phyloP scores from a whole-genome alignment of 164 flowering plant genomes.

The Berberis vulgaris region DNA sequence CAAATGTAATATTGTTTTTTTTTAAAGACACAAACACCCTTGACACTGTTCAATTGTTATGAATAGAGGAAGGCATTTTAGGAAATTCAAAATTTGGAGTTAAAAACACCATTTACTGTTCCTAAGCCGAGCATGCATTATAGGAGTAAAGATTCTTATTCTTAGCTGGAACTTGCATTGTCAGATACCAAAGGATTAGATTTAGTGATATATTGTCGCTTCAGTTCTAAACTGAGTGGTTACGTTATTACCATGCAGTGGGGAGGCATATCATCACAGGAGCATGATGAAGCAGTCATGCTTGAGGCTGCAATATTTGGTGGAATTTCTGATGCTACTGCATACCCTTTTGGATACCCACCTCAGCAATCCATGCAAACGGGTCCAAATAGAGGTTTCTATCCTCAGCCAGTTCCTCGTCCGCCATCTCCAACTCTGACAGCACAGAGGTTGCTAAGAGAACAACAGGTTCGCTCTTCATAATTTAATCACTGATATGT shows the following conservation, averaged over 20 bases:
- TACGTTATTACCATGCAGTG: constrained; percentile 38
- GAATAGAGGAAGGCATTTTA: too few relatives aligned
- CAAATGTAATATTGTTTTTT: too few relatives aligned
- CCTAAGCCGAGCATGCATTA: too few relatives aligned
- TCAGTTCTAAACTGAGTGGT: too few relatives aligned
- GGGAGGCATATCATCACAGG: constrained; percentile 95
- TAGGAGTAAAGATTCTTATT: too few relatives aligned
- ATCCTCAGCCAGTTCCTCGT: constrained; percentile 43
- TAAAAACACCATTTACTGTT: too few relatives aligned
- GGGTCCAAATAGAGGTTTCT: constrained; percentile 19
- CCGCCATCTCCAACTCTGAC: constrained; percentile 84
- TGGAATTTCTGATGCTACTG: constrained; percentile 67
- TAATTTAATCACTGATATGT: not conserved
- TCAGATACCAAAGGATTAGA: too few relatives aligned
- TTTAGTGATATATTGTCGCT: too few relatives aligned
- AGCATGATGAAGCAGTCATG: constrained; percentile 99
- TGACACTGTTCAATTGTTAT: too few relatives aligned
- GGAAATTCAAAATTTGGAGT: too few relatives aligned
- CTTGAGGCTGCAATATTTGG: constrained; percentile 99
- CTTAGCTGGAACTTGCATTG: too few relatives aligned
- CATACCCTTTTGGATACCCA: constrained; percentile 44
- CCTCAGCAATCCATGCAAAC: constrained; percentile 41
- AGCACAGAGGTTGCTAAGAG: constrained; percentile 82
- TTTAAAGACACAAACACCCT: too few relatives aligned
- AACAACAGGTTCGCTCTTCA: constrained; percentile 20